Evolutionary conservation across 2,329 filamentous ascomycete genomes (phyloP).

Genomic region (Aspergillus floridensis): DNA sequence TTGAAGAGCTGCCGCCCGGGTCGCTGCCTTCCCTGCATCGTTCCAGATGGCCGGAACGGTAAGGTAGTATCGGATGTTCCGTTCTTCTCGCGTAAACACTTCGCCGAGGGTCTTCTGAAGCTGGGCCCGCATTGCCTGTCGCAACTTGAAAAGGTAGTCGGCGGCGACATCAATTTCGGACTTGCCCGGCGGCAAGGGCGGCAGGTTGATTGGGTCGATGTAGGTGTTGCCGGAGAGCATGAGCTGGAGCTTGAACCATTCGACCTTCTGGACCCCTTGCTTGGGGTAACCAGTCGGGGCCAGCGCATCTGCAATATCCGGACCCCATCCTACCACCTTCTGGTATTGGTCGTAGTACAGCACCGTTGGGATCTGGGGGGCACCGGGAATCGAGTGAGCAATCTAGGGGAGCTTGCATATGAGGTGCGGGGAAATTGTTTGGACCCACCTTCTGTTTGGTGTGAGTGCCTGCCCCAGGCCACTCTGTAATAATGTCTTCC

Average conservation of each 20-base stretch:
- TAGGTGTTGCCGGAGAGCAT: conserved; percentile 99
- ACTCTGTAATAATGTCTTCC: conserved; percentile 98
- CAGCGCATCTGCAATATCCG: conserved; percentile 94
- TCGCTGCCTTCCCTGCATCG: conserved; percentile 95
- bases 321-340: conserved; percentile 99
- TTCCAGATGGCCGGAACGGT: conserved; percentile 99
- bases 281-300: conserved; percentile 97
- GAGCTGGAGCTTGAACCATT: conserved; percentile 99
- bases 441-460: conserved; percentile 89
- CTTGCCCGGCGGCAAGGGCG: conserved; percentile 93
- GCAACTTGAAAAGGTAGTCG: conserved; percentile 97
- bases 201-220: conserved; percentile 98
- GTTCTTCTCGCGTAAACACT: conserved; percentile 96
- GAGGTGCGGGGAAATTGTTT: neutral
- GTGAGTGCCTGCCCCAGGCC: conserved; percentile 95
- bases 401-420: neutral
- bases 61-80: conserved; percentile 95
- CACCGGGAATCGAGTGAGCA: conserved; percentile 11
- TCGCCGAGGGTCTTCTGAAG: conserved; percentile 95
- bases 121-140: conserved; percentile 93
- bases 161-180: conserved; percentile 99
- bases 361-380: conserved; percentile 80
- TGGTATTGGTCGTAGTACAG: conserved; percentile 99
- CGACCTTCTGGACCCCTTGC: conserved; percentile 95
- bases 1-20: conserved; percentile 91